Conservation (phyloP, 2,329 filamentous ascomycete species). For the Colletotrichum falcatum region DNA sequence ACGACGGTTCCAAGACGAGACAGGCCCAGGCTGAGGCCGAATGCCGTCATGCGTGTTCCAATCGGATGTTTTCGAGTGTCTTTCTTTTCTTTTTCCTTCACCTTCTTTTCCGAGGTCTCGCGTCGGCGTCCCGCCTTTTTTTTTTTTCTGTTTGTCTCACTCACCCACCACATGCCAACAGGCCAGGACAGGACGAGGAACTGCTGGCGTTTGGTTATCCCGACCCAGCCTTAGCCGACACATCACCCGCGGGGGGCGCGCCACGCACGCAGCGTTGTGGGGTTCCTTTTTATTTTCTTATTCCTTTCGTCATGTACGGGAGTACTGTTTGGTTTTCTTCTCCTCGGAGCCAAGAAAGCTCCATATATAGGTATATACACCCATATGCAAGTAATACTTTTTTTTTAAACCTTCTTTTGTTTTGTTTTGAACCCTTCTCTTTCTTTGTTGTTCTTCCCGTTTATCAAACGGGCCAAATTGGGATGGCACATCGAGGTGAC, state of each 20-base stretch:
- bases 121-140: background rate
- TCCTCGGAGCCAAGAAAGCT: too few relatives aligned
- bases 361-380: too few relatives aligned
- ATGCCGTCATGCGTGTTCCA: conserved; percentile 11
- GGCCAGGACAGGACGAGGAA: background rate
- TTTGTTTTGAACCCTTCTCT: background rate
- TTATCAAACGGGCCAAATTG: background rate
- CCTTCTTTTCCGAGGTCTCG: background rate
- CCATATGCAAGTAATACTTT: too few relatives aligned
- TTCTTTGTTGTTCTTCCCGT: too few relatives aligned
- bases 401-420: background rate
- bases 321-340: background rate
- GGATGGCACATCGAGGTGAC: background rate
- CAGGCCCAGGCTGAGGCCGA: background rate
- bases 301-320: background rate
- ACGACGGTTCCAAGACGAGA: background rate
- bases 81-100: background rate
- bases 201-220: background rate
- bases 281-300: background rate
- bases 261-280: background rate
- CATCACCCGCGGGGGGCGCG: background rate
- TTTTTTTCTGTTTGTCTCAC: background rate
- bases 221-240: conserved; percentile 6
- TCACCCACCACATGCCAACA: background rate
- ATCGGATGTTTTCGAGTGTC: conserved; percentile 9